Percentiles rank a stretch among this genome's conserved stretches.
Conservation (phyloP, 306 rosid genomes). For the Acacia confusa region DNA sequence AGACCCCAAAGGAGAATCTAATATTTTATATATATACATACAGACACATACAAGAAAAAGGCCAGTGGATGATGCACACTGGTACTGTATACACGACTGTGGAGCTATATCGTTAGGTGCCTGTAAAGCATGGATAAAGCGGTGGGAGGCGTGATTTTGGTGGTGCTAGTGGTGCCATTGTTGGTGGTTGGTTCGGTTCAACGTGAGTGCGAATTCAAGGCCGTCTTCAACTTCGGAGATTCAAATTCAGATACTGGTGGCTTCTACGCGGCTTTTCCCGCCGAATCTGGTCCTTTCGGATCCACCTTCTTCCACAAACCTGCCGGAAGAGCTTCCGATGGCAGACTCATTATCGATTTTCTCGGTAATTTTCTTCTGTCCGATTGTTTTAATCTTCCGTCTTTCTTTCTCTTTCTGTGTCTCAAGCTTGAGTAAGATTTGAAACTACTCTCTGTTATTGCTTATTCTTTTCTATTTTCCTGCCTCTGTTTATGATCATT, state of each 20-base stretch:
- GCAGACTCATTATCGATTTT: conserved; percentile 76
- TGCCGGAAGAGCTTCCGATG: conserved; percentile 76
- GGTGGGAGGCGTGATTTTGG: conserved; percentile 26
- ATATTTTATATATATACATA: too few species aligned
- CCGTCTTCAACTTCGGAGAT: conserved; percentile 79
- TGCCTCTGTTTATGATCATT: not conserved
- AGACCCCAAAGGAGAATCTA: not conserved
- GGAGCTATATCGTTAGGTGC: not conserved
- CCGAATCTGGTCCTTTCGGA: conserved; percentile 61
- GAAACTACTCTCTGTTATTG: not conserved
- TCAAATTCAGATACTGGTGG: conserved; percentile 59
- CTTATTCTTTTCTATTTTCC: not conserved
- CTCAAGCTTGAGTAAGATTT: not conserved
- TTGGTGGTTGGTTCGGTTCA: conserved; percentile 18
- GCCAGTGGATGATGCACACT: not conserved
- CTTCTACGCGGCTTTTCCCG: conserved; percentile 72
- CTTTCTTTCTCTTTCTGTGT: not conserved
- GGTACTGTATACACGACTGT: not conserved
- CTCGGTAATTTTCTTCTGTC: conserved; percentile 52
- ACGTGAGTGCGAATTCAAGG: conserved; percentile 57
- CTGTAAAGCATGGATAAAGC: conserved; percentile 23
- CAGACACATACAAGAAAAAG: not conserved
- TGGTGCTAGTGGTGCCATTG: conserved; percentile 25
- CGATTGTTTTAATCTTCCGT: not conserved
- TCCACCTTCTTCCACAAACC: conserved; percentile 72